Percentiles rank a stretch among this genome's conserved stretches.
These are phyloP conservation scores for Ambrosiella beaveri DNA, from an alignment of 2,329 filamentous ascomycete genomes.

Conservation along the genomic window DNA sequence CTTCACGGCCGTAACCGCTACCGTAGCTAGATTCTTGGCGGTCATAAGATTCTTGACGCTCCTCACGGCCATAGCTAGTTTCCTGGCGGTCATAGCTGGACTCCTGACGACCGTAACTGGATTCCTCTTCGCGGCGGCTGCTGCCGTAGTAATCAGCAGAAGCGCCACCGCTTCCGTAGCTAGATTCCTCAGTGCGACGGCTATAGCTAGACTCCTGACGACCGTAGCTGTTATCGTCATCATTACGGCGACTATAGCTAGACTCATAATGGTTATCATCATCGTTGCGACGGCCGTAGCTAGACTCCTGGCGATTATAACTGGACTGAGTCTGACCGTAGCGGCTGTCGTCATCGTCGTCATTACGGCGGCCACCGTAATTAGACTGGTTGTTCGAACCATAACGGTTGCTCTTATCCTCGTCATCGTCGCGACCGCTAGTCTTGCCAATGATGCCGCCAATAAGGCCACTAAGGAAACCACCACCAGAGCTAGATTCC, in stretches of 20 bases:
- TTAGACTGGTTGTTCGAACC: conserved; percentile 35
- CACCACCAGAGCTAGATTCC: conserved; percentile 45
- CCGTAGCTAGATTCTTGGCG: conserved; percentile 15
- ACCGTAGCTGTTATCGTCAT: conserved; percentile 7
- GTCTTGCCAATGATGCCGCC: conserved; percentile 39
- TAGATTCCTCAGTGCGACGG: conserved; percentile 1
- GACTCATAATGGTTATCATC: background rate
- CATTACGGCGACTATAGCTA: conserved; percentile 4
- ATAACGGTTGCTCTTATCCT: conserved; percentile 23
- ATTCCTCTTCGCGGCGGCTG: conserved; percentile 25
- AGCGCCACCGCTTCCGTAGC: conserved; percentile 22
- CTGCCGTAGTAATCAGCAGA: conserved; percentile 33
- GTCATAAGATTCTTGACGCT: conserved; percentile 17
- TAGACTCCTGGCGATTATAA: background rate
- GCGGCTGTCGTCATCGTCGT: conserved; percentile 10
- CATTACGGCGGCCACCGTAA: background rate
- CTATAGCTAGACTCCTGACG: background rate
- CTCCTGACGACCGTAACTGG: conserved; percentile 20
- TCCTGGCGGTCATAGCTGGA: conserved; percentile 17
- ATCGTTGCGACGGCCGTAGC: background rate
- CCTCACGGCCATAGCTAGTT: conserved; percentile 9
- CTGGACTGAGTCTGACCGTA: background rate
- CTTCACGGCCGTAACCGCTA: conserved; percentile 16
- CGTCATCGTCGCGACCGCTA: conserved; percentile 27
- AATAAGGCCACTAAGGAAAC: conserved; percentile 51